These are phyloP conservation scores for Russula sp. DNA, from an alignment of 768 basidiomycete species.

Conservation along the genomic window DNA sequence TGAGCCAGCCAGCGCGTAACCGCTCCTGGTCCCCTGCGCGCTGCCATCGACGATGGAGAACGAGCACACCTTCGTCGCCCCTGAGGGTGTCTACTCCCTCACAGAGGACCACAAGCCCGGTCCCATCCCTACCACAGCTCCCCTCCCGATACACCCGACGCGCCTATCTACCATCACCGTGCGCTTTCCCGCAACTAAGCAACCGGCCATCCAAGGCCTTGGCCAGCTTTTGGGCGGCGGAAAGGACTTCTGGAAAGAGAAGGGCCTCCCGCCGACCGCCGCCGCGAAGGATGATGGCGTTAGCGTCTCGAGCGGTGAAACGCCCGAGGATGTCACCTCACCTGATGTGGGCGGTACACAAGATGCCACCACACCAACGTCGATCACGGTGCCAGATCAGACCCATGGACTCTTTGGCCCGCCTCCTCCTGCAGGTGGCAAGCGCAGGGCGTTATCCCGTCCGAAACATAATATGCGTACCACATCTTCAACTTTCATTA, in stretches of 20 bases:
- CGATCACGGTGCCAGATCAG: constrained; percentile 41
- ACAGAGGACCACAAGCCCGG: constrained; percentile 81
- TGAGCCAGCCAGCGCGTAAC: neutral
- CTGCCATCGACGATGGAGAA: constrained; percentile 55
- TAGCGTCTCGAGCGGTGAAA: constrained; percentile 82
- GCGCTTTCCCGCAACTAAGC: constrained; percentile 58
- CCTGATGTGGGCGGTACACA: constrained; percentile 36
- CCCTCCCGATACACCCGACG: constrained; percentile 51
- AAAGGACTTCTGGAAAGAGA: constrained; percentile 63
- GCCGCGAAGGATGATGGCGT: constrained; percentile 50
- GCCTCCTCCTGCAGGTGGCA: constrained; percentile 41
- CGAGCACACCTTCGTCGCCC: constrained; percentile 82
- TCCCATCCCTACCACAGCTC: constrained; percentile 40
- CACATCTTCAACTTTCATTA: constrained; percentile 90
- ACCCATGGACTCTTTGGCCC: constrained; percentile 59
- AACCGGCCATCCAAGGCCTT: constrained; percentile 55
- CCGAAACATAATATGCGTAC: constrained; percentile 92
- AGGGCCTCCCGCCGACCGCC: constrained; percentile 30
- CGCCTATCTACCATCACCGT: constrained; percentile 60
- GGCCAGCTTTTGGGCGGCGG: constrained; percentile 66
- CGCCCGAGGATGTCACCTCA: constrained; percentile 56
- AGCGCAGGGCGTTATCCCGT: constrained; percentile 60
- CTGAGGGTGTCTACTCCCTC: constrained; percentile 86
- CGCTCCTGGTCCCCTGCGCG: constrained; percentile 13
- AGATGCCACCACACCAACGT: constrained; percentile 37